A percentile compares a stretch with the other conserved stretches of the same genome.
phyloP scores from a whole-genome alignment of 768 basidiomycete species.

The Gautieria morchelliformis region DNA sequence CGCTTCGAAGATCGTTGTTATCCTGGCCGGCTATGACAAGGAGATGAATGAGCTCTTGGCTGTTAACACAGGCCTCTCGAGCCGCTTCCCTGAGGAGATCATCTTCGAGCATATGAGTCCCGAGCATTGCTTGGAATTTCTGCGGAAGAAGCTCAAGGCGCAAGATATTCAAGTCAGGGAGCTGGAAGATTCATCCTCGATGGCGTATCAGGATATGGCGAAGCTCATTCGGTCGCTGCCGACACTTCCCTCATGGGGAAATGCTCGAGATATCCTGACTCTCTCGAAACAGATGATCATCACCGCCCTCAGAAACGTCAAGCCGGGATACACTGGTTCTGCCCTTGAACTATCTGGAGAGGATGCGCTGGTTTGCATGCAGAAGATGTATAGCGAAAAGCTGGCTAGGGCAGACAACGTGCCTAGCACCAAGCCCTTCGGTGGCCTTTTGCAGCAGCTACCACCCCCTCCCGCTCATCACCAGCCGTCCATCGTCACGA shows the following conservation, averaged over 20 bases:
- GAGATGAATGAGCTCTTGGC: conserved; percentile 49
- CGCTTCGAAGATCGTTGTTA: conserved; percentile 50
- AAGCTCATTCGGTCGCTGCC: conserved; percentile 32
- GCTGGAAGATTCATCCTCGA: conserved; percentile 31
- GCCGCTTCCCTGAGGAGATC: conserved; percentile 58
- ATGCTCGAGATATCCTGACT: conserved; percentile 54
- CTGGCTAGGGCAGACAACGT: too few species aligned
- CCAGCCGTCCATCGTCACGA: too few species aligned
- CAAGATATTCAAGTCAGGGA: conserved; percentile 36
- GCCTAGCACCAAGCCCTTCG: too few species aligned
- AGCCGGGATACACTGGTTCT: conserved; percentile 1
- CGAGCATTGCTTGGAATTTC: conserved; percentile 5
- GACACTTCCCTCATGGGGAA: conserved; percentile 50
- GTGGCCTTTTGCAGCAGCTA: too few species aligned
- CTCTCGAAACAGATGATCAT: conserved; percentile 40
- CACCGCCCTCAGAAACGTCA: conserved; percentile 21
- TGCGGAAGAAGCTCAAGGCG: conserved; percentile 27
- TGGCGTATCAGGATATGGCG: conserved; percentile 23
- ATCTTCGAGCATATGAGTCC: conserved; percentile 43
- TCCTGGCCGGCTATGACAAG: conserved; percentile 60
- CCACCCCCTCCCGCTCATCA: too few species aligned
- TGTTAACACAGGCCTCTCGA: conserved; percentile 51
- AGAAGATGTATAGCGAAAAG: too few species aligned
- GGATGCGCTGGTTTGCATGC: conserved; percentile 16
- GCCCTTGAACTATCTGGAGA: conserved; percentile 16